Base-by-base conservation (phyloP, 2,329 filamentous ascomycete genomes). In the Exophiala mesophila region DNA sequence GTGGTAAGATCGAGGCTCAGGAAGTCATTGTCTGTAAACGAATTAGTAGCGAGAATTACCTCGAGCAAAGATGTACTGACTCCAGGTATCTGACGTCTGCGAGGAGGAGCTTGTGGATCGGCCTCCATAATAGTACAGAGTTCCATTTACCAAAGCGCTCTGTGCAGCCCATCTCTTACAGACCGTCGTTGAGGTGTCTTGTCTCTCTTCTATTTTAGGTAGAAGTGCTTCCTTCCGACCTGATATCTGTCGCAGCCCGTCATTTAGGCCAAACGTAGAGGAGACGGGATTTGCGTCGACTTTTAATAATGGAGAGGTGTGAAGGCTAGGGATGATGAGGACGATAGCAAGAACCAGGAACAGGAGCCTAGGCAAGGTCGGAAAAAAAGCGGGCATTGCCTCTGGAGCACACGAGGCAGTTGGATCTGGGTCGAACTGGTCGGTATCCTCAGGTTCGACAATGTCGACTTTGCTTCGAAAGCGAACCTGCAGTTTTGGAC, bases 121-220 rank as follows among this genome's bases (percentile, higher is more conserved):
- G 18, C 85, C 85, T 24, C 85, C 85, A 53, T 87, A 89, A 41
- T 87, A 74, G 59, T 86, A 89, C 3, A 88, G 58, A 0, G 83
- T 88, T 10, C 83, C 84, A 52, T 88, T 88, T 12, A 89, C 71
- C 24, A 84, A 59, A 3, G 85, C 60, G 70, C 77, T 74, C 62
- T 85, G 81, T 39, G 80, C 76, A 13, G 75, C 75, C 80, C 80
- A 86, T 59, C 82, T 67, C 40, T 73, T 73, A 57, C 82, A 85
- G 10, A 80, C 69, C 50, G 76, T 67, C 2, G 74, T 77, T 2
- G 72, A 65, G 49, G 69, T 77, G 45, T 71, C 44, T 20, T 55
- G 46, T 35, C 57, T 49, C 31, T 49, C 53, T 36, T 30, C 15
- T n/a, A 49, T 39, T 19, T 30, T 30, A 21, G 43, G 41, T 13